These are phyloP conservation scores for Bacidia rubella DNA, from an alignment of 495 filamentous ascomycete genomes.

Conservation along the genomic window DNA sequence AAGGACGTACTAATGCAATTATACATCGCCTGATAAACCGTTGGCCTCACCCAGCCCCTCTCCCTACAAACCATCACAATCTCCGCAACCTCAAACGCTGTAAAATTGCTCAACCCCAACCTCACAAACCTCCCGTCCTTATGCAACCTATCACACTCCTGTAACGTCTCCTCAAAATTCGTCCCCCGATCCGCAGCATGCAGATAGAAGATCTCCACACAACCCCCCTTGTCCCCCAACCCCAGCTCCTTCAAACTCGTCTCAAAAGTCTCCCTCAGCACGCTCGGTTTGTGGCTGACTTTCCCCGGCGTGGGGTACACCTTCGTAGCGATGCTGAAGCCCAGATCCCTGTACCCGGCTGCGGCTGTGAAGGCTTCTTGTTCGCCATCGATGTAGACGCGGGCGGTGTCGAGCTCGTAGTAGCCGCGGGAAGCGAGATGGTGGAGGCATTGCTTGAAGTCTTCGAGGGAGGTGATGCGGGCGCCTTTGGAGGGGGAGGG, in stretches of 20 bases:
- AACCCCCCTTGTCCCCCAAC: conserved; percentile 49
- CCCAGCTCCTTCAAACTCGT: conserved; percentile 56
- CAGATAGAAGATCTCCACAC: conserved; percentile 79
- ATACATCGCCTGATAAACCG: conserved; percentile 55
- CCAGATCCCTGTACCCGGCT: conserved; percentile 67
- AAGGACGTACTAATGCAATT: conserved; percentile 44
- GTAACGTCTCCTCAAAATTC: conserved; percentile 68
- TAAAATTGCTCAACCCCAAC: conserved; percentile 73
- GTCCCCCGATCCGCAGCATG: conserved; percentile 71
- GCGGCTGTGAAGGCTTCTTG: conserved; percentile 75
- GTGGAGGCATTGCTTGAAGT: conserved; percentile 52
- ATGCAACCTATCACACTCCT: conserved; percentile 65
- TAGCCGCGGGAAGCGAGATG: conserved; percentile 61
- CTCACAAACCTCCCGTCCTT: conserved; percentile 78
- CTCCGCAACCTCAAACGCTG: conserved; percentile 85
- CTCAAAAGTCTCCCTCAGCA: conserved; percentile 47
- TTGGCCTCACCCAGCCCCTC: conserved; percentile 60
- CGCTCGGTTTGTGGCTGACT: conserved; percentile 40
- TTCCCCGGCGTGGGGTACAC: conserved; percentile 49
- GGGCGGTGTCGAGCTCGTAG: conserved; percentile 68
- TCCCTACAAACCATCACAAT: conserved; percentile 69
- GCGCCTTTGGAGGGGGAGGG: conserved; percentile 41
- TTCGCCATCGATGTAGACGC: conserved; percentile 43
- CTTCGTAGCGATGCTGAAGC: conserved; percentile 78
- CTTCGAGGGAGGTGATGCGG: conserved; percentile 52